Percentiles rank a stretch among this genome's conserved stretches.
These are phyloP conservation scores for Orychophragmus violaceus DNA, from an alignment of 345 rosid species.

Conservation along the genomic window DNA sequence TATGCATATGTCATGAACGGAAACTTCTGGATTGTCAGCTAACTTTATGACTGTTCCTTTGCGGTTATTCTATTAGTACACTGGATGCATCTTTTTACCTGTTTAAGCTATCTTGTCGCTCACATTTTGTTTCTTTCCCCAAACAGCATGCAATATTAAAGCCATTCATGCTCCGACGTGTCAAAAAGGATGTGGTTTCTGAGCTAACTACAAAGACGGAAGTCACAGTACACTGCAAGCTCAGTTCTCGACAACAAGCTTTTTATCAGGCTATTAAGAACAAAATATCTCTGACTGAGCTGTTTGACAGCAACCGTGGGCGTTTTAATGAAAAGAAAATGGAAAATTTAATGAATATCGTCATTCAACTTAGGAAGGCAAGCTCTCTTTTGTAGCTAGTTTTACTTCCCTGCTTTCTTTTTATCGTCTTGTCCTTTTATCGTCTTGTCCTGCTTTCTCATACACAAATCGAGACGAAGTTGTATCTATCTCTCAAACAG, in stretches of 20 bases:
- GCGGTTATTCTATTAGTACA: not conserved
- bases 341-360: constrained; percentile 94
- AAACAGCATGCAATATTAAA: constrained; percentile 96
- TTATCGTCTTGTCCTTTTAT: too few relatives aligned
- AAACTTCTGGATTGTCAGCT: too few relatives aligned
- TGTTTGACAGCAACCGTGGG: constrained; percentile 90
- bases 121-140: not conserved
- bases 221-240: constrained; percentile 93
- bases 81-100: constrained; percentile 7
- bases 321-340: constrained; percentile 93
- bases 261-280: constrained; percentile 98
- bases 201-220: constrained; percentile 93
- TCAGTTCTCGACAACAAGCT: constrained; percentile 97
- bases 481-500: not conserved
- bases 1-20: constrained; percentile 10
- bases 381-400: constrained; percentile 13
- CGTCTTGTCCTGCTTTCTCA: not conserved
- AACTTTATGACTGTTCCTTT: too few relatives aligned
- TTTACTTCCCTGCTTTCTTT: constrained; percentile 10
- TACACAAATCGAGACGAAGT: not conserved
- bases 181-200: constrained; percentile 88
- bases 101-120: constrained; percentile 3
- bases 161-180: constrained; percentile 97
- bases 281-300: constrained; percentile 86
- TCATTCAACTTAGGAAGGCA: constrained; percentile 98